Conservation (phyloP, 805 yeast species). For the Schizosaccharomyces octosporus region DNA sequence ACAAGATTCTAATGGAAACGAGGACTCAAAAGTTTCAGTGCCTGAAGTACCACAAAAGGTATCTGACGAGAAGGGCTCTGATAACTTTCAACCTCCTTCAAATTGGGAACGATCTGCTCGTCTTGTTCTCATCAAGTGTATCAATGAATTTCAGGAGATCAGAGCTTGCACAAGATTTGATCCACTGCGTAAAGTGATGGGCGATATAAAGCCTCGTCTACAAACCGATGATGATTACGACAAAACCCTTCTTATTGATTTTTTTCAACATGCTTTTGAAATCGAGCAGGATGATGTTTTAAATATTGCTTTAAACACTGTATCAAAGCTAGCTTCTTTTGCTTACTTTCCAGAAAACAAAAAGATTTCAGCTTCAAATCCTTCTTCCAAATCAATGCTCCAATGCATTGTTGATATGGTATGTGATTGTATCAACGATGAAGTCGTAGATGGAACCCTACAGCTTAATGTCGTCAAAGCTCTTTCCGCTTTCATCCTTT, state of each 20-base stretch:
- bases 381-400: constrained; percentile 3
- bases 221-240: background rate
- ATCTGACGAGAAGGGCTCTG: no score
- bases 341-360: constrained; percentile 23
- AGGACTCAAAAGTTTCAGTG: no score
- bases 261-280: background rate
- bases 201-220: background rate
- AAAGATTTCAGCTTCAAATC: background rate
- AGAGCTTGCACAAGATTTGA: background rate
- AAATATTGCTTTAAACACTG: constrained; percentile 53
- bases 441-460: constrained; percentile 66
- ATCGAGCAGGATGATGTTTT: constrained; percentile 23
- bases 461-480: constrained; percentile 89
- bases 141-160: background rate
- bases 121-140: background rate
- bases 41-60: no score
- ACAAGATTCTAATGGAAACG: no score
- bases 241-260: background rate
- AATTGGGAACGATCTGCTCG: background rate
- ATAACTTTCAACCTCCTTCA: no score
- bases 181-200: background rate
- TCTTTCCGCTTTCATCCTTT: constrained; percentile 65
- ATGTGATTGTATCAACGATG: constrained; percentile 69
- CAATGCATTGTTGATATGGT: constrained; percentile 51
- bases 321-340: constrained; percentile 73